Percentiles rank a stretch among this genome's conserved stretches.
Evolutionary conservation across 306 rosid genomes (phyloP).

Genomic region (Fagus crenata): DNA sequence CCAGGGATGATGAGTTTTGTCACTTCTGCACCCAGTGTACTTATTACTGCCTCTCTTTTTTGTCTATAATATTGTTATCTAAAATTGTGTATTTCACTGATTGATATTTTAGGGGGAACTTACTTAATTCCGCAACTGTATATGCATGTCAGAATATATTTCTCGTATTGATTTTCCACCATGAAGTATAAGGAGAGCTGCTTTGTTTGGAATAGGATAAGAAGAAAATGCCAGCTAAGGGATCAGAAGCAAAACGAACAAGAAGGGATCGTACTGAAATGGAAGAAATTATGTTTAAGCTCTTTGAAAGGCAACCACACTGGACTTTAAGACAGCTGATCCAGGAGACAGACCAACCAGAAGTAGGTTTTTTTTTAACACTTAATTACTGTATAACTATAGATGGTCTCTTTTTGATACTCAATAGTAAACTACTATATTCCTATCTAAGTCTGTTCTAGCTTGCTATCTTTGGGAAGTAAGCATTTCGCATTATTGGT

Average conservation of each 20-base stretch:
- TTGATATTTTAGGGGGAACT: constrained; percentile 10
- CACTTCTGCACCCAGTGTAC: constrained; percentile 54
- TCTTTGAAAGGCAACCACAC: constrained; percentile 73
- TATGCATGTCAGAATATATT: constrained; percentile 10
- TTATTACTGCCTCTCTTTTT: constrained; percentile 27
- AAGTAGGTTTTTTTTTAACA: constrained; percentile 48
- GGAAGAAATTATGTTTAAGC: constrained; percentile 83
- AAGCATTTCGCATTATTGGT: neutral
- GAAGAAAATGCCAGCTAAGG: constrained; percentile 60
- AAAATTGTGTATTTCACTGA: constrained; percentile 12
- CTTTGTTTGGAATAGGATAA: constrained; percentile 59
- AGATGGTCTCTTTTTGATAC: neutral
- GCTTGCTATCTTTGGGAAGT: neutral
- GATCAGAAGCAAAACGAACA: constrained; percentile 65
- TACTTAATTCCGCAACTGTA: constrained; percentile 3
- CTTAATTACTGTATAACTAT: neutral
- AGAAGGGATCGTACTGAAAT: constrained; percentile 84
- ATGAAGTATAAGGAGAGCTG: constrained; percentile 20
- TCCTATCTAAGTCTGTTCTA: neutral
- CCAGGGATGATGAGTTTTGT: constrained; percentile 62
- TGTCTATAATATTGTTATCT: neutral
- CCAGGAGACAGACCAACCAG: constrained; percentile 92
- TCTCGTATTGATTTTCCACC: constrained; percentile 10
- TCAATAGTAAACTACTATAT: neutral
- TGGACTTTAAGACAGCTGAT: constrained; percentile 79